Evolutionary conservation across 129 eudicot genomes (phyloP).

Genomic region (Oenanthe sinensis): DNA sequence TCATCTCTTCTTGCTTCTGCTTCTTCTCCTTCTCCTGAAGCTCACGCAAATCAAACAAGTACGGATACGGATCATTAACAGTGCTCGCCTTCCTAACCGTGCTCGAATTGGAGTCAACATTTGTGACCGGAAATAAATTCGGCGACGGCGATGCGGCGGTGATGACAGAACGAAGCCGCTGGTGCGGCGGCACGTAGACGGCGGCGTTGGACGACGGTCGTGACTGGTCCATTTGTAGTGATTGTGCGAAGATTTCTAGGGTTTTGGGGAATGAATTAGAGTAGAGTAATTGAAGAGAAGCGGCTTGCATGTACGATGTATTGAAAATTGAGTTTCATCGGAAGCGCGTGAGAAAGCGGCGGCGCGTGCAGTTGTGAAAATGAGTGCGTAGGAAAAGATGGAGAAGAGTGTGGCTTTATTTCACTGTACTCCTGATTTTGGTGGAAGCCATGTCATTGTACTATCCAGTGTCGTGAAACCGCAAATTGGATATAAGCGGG

Average conservation of each 20-base stretch:
- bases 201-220: background rate
- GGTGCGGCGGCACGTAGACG: conserved; percentile 5
- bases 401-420: background rate
- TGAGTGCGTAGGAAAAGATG: background rate
- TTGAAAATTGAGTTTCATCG: background rate
- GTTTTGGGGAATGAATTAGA: background rate
- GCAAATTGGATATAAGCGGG: no score
- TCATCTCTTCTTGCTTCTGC: background rate
- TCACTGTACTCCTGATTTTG: background rate
- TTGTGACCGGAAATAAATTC: background rate
- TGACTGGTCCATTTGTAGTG: background rate
- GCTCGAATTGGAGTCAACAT: conserved; percentile 2
- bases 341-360: background rate
- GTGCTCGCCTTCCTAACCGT: background rate
- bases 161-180: background rate
- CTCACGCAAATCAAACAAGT: conserved; percentile 5
- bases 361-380: background rate
- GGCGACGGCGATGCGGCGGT: conserved; percentile 5
- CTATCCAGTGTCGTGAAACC: no score
- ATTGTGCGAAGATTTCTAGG: background rate
- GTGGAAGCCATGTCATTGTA: background rate
- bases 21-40: background rate
- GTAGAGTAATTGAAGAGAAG: background rate
- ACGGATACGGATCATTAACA: background rate
- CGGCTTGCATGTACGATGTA: background rate